A percentile compares a stretch with the other conserved stretches of the same genome.
These are phyloP conservation scores for Physcomitrellopsis africana DNA, from an alignment of 225 moss, liverwort and hornwort genomes.

Conservation along the genomic window DNA sequence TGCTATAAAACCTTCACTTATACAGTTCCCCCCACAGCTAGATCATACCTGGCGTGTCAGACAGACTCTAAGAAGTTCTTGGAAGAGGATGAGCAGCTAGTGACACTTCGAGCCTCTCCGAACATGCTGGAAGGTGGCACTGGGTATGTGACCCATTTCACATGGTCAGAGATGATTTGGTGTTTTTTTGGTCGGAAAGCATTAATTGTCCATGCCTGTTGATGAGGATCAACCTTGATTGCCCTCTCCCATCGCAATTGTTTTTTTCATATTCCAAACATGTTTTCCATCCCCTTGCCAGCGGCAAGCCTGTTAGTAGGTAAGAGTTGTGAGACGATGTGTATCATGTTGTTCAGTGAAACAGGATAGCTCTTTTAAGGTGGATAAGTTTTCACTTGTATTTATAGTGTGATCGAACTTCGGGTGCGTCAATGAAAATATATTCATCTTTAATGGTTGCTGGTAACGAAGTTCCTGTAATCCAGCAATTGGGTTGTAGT, in stretches of 20 bases:
- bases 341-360: background rate
- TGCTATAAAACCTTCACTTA: constrained; percentile 83
- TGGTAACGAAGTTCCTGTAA: background rate
- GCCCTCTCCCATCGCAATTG: background rate
- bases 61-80: constrained; percentile 50
- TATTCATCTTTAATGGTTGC: background rate
- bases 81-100: constrained; percentile 50
- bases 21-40: constrained; percentile 55
- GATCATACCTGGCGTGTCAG: constrained; percentile 47
- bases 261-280: background rate
- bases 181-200: background rate
- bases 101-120: constrained; percentile 78
- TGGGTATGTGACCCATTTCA: constrained; percentile 58
- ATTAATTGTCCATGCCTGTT: background rate
- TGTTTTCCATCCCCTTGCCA: background rate
- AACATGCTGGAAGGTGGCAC: constrained; percentile 95
- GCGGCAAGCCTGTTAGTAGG: background rate
- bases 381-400: background rate
- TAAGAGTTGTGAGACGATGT: background rate
- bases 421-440: background rate
- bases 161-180: background rate
- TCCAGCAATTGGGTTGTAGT: constrained; percentile 7
- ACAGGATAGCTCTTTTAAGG: background rate
- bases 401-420: background rate
- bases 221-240: constrained; percentile 4